phyloP scores from a whole-genome alignment of 208 protist species.

The Leishmania braziliensis region DNA sequence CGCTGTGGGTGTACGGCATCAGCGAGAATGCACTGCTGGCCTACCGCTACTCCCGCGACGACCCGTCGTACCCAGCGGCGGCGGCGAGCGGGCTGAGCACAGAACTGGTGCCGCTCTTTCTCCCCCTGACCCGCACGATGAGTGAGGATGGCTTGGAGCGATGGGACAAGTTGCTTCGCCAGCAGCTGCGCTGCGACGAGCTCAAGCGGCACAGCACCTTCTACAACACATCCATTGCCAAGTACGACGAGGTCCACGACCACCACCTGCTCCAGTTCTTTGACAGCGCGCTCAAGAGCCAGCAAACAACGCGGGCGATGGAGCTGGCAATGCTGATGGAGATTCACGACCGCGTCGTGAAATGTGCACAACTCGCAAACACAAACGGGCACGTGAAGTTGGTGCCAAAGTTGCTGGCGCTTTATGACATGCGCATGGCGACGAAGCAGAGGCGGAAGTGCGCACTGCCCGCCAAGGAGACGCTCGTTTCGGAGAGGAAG shows the following conservation, averaged over 20 bases:
- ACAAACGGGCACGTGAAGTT: slow-evolving; percentile 57
- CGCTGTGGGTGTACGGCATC: slow-evolving; percentile 64
- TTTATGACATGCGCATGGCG: slow-evolving; percentile 73
- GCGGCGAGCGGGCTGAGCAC: slow-evolving; percentile 64
- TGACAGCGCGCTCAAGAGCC: slow-evolving; percentile 52
- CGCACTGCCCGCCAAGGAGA: slow-evolving; percentile 65
- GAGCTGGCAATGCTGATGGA: slow-evolving; percentile 84
- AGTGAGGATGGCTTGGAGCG: slow-evolving; percentile 37
- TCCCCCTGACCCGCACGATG: slow-evolving; percentile 61
- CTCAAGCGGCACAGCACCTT: slow-evolving; percentile 69
- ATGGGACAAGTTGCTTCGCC: slow-evolving; percentile 76
- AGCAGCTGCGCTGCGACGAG: slow-evolving; percentile 77
- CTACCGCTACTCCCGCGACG: slow-evolving; percentile 64
- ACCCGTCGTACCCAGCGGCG: slow-evolving; percentile 73
- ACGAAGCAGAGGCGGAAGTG: slow-evolving; percentile 65
- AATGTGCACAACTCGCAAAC: slow-evolving; percentile 72
- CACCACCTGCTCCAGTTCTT: slow-evolving; percentile 80
- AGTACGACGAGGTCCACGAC: slow-evolving; percentile 80
- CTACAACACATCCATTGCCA: slow-evolving; percentile 74
- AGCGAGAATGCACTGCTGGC: slow-evolving; percentile 67
- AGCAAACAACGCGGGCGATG: slow-evolving; percentile 75
- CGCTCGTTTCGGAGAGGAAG: slow-evolving; percentile 61
- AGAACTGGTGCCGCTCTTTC: slow-evolving; percentile 62
- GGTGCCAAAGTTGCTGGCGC: slow-evolving; percentile 67
- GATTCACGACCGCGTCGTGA: slow-evolving; percentile 78